Percentiles rank a stretch among this genome's conserved stretches.
Evolutionary conservation across 495 filamentous ascomycete species (phyloP).

Genomic region (Podospora pseudoanserina): DNA sequence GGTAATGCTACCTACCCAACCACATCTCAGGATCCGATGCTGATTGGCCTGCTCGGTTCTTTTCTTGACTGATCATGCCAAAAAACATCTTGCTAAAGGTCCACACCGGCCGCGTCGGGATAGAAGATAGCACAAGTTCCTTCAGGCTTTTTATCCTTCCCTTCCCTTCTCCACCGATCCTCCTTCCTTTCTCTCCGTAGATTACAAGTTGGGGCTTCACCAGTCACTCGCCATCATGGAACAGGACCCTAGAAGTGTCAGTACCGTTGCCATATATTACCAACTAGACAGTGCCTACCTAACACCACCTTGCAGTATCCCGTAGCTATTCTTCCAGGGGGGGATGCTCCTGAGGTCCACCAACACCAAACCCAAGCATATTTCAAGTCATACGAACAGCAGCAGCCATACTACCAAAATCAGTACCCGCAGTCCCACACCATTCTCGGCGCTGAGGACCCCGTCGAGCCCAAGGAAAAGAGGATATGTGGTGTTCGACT

Average conservation of each 20-base stretch:
- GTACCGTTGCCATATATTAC: not conserved
- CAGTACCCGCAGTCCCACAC: not conserved
- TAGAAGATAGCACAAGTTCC: not conserved
- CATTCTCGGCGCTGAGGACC: not conserved
- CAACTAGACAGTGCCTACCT: not conserved
- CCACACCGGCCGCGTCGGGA: not conserved
- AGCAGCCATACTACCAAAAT: not conserved
- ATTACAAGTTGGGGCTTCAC: not conserved
- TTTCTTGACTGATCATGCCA: not conserved
- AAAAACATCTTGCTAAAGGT: not conserved
- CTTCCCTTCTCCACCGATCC: not conserved
- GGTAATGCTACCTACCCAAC: not conserved
- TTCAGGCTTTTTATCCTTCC: not conserved
- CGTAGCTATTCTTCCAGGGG: not conserved
- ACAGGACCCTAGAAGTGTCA: not conserved
- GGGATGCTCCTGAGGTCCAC: not conserved
- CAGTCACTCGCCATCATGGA: not conserved
- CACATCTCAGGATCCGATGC: not conserved
- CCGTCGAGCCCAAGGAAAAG: not conserved
- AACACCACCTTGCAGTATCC: not conserved
- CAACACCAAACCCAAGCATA: not conserved
- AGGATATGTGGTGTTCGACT: not conserved
- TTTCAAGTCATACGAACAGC: not conserved
- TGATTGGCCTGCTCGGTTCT: not conserved
- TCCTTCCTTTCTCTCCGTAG: not conserved